A percentile compares a stretch with the other conserved stretches of the same genome.
These are phyloP conservation scores for Naematelia encephala DNA, from an alignment of 768 basidiomycete species.

Conservation along the genomic window DNA sequence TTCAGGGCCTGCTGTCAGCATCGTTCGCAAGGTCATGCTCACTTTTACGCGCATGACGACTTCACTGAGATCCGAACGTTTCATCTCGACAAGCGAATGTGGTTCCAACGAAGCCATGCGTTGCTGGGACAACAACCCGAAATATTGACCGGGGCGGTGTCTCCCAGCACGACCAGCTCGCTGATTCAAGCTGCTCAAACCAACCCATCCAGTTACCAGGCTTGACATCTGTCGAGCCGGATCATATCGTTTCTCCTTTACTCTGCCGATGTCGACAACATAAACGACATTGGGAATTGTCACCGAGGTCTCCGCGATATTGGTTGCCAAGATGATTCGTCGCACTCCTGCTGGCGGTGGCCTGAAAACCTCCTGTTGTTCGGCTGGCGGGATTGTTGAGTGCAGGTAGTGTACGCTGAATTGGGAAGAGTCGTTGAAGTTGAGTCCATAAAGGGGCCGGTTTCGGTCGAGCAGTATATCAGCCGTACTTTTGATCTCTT, in stretches of 20 bases:
- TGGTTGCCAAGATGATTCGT: conserved; percentile 86
- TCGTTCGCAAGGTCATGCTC: conserved; percentile 5
- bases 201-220: conserved; percentile 85
- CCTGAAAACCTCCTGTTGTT: conserved; percentile 86
- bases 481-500: conserved; percentile 76
- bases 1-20: conserved; percentile 60
- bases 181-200: conserved; percentile 83
- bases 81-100: conserved; percentile 94
- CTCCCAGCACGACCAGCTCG: conserved; percentile 89
- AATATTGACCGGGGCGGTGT: conserved; percentile 87
- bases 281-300: conserved; percentile 95
- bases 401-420: conserved; percentile 78
- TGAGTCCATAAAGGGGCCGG: conserved; percentile 57
- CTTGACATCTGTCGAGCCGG: conserved; percentile 83
- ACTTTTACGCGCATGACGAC: conserved; percentile 92
- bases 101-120: conserved; percentile 64
- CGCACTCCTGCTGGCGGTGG: conserved; percentile 73
- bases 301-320: conserved; percentile 91
- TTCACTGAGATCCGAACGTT: conserved; percentile 79
- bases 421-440: conserved; percentile 61
- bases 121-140: conserved; percentile 67
- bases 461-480: conserved; percentile 58
- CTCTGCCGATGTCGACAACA: conserved; percentile 81
- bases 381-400: conserved; percentile 79
- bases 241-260: conserved; percentile 87